Base-by-base conservation (phyloP, 2,329 filamentous ascomycete species). In the Phoma herbarum region DNA sequence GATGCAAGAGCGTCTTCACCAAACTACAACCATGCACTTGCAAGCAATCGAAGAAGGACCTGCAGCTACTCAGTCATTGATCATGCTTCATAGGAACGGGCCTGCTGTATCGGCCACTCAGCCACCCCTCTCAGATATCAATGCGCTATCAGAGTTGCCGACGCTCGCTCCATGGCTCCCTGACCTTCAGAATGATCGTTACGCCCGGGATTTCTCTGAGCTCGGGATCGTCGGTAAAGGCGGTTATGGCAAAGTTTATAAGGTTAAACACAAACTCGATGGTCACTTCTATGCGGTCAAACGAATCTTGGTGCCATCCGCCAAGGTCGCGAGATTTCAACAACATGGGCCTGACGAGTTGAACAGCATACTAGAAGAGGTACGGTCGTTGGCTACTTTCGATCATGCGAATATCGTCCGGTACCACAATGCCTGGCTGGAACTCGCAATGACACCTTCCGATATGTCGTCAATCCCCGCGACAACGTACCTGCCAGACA, bases 401-500 rank as follows among this genome's bases (percentile, higher is more conserved):
- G 84, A 89, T 44, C 88, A 90, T 71, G 81, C 81, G 5, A 89
- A 90, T 68, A 84, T 90, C 54, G 88, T 90, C 33, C 82, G 87
- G 23, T 90, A 90, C 66, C 86, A 86, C 68, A 82, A 83, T 50
- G 85, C 85, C 14, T 90, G 88, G 88, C 79, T 89, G 14, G 88
- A 90, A 33, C 80, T 72, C 47, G 65, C 68, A 0, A 62, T 69
- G 3, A 48, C 60, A 26, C 46, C 66, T 11, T 64, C 43, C 10
- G 66, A 70, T 9, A 22, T 42, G 3, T 16, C 62, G 9, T 37
- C 50, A 6, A 33, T 43, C 12, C 52, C 66, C 3, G 47, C 52
- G 8, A 29, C 54, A 5, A 48, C 61, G 7, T 35, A 66, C 2
- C 12, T 71, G n/a, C 65, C 63, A 28, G 50, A 59, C 11, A 62